Percentiles rank a stretch among this genome's conserved stretches.
Evolutionary conservation across 805 yeast species (phyloP).

Genomic region (Metschnikowia matae): DNA sequence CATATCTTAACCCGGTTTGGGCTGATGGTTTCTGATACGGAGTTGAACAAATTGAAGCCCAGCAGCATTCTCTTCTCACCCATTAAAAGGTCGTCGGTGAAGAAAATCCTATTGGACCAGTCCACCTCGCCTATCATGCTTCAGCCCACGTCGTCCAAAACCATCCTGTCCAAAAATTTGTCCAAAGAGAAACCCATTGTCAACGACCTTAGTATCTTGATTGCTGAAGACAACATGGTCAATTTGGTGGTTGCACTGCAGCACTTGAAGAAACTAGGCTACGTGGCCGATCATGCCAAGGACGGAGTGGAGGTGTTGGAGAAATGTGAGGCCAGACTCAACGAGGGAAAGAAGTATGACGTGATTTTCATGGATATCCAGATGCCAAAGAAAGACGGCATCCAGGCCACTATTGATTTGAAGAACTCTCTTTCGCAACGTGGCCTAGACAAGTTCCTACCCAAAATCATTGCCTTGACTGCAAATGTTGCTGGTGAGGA

Average conservation of each 20-base stretch:
- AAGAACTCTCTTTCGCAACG: slow-evolving; percentile 24
- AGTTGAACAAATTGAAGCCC: slow-evolving; percentile 16
- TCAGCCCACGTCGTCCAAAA: neutral
- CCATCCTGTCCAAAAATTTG: neutral
- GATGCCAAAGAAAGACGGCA: slow-evolving; percentile 55
- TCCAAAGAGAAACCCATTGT: slow-evolving; percentile 24
- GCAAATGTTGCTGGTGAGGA: slow-evolving; percentile 56
- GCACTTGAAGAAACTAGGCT: slow-evolving; percentile 47
- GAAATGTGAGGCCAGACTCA: slow-evolving; percentile 25
- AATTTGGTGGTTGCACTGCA: slow-evolving; percentile 48
- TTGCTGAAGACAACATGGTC: slow-evolving; percentile 54
- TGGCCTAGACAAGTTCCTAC: slow-evolving; percentile 20
- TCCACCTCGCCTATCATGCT: neutral
- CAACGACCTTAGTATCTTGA: slow-evolving; percentile 36
- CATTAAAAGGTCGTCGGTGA: slow-evolving; percentile 24
- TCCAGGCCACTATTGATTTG: slow-evolving; percentile 44
- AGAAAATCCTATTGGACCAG: slow-evolving; percentile 9
- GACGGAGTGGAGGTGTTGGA: slow-evolving; percentile 46
- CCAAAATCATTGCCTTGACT: slow-evolving; percentile 45
- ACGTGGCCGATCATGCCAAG: slow-evolving; percentile 48
- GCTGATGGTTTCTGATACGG: slow-evolving; percentile 21
- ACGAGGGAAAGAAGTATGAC: slow-evolving; percentile 37
- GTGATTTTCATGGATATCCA: slow-evolving; percentile 55
- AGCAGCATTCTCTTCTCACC: slow-evolving; percentile 28
- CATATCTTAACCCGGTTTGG: slow-evolving; percentile 30